These are phyloP conservation scores for Pseudocercospora crystallina DNA, from an alignment of 2,329 filamentous ascomycete genomes.

Conservation along the genomic window DNA sequence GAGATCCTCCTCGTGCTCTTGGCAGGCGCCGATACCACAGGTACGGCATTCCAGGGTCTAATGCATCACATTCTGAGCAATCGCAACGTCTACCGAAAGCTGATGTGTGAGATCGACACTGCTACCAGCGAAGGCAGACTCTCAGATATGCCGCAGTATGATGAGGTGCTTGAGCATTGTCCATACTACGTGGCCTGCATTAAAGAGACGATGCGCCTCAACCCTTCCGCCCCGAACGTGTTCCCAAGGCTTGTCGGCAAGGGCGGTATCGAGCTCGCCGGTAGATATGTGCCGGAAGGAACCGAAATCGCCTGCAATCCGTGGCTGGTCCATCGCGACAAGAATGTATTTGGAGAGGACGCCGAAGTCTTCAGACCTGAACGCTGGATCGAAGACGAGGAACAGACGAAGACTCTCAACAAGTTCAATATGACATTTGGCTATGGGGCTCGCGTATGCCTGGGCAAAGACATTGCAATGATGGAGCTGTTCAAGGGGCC, in stretches of 20 bases:
- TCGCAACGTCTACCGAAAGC: constrained; percentile 25
- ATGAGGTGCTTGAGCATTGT: constrained; percentile 36
- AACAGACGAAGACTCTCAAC: constrained; percentile 13
- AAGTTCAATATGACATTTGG: constrained; percentile 34
- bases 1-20: constrained; percentile 53
- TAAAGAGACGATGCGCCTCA: constrained; percentile 41
- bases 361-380: constrained; percentile 12
- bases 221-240: constrained; percentile 34
- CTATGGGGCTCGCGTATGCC: constrained; percentile 49
- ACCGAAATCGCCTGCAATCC: background rate
- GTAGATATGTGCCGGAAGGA: constrained; percentile 25
- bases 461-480: constrained; percentile 53
- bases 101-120: constrained; percentile 34
- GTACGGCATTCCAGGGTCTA: constrained; percentile 31
- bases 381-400: constrained; percentile 12
- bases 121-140: constrained; percentile 18
- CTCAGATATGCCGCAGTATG: constrained; percentile 35
- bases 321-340: constrained; percentile 3
- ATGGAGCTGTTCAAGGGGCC: constrained; percentile 55
- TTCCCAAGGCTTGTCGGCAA: constrained; percentile 50
- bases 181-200: constrained; percentile 43
- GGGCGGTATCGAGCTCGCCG: constrained; percentile 37
- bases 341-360: constrained; percentile 6
- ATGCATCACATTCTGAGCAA: constrained; percentile 36
- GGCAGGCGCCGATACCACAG: constrained; percentile 44